Evolutionary conservation across 169 alveolate genomes (phyloP).

Genomic region (Plasmodium blacklocki): DNA sequence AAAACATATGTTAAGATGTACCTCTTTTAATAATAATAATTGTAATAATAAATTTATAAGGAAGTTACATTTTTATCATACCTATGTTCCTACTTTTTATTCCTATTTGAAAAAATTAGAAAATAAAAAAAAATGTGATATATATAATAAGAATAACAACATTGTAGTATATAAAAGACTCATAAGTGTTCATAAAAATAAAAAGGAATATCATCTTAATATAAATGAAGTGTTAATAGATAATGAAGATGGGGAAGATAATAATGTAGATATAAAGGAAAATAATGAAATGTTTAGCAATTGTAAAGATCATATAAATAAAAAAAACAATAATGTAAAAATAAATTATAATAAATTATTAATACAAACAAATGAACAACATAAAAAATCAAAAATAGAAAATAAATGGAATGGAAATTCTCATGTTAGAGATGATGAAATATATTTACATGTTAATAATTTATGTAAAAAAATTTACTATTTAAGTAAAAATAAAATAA

Average conservation of each 20-base stretch:
- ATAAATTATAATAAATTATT: neutral
- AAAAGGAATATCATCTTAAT: no score
- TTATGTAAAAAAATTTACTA: constrained; percentile 47
- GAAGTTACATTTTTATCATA: no score
- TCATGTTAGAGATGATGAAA: neutral
- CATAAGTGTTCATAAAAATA: no score
- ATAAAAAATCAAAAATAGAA: neutral
- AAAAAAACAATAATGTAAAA: neutral
- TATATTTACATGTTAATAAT: constrained; percentile 1
- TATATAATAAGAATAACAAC: no score
- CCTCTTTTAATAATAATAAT: no score
- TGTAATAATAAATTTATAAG: no score
- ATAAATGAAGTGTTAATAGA: neutral
- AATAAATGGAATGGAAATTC: neutral
- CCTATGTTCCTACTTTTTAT: no score
- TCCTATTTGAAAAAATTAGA: no score
- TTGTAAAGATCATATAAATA: neutral
- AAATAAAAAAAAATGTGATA: no score
- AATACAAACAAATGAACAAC: neutral
- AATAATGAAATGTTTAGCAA: neutral
- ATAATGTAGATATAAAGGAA: neutral
- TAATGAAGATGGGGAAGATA: neutral
- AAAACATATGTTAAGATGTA: no score
- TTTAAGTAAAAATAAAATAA: constrained; percentile 32
- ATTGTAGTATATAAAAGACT: no score